phyloP scores from a whole-genome alignment of 129 eudicot species.

The Apium graveolens region DNA sequence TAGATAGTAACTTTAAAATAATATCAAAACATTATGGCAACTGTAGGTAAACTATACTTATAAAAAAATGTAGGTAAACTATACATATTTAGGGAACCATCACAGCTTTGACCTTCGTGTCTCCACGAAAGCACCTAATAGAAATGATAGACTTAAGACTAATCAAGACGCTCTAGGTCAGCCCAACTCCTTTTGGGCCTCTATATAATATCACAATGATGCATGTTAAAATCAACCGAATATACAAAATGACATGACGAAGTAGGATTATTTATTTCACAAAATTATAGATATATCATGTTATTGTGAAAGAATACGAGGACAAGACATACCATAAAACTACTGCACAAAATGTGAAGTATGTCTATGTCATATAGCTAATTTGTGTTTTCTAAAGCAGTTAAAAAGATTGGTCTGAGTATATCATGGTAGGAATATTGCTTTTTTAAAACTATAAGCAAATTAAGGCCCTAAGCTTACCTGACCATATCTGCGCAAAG shows the following conservation, averaged over 20 bases:
- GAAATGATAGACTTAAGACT: neutral
- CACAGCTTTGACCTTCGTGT: neutral
- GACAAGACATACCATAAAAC: neutral
- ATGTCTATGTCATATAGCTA: neutral
- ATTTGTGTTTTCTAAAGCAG: neutral
- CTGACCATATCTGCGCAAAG: slow-evolving; percentile 80
- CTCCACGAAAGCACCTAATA: neutral
- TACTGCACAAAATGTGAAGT: neutral
- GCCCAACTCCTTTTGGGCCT: neutral
- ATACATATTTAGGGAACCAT: neutral
- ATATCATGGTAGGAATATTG: neutral
- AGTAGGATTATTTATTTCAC: neutral
- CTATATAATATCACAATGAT: neutral
- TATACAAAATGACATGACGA: neutral
- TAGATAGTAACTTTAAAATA: neutral
- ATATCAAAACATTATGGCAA: neutral
- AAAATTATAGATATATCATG: neutral
- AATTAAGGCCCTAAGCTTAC: slow-evolving; percentile 26
- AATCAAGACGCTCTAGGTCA: neutral
- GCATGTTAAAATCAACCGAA: neutral
- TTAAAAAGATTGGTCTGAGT: neutral
- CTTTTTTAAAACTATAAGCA: neutral
- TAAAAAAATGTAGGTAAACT: neutral
- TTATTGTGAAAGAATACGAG: neutral
- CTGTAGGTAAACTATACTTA: neutral